phyloP scores from a whole-genome alignment of 2,329 filamentous ascomycete species.

The Colletotrichum falcatum region DNA sequence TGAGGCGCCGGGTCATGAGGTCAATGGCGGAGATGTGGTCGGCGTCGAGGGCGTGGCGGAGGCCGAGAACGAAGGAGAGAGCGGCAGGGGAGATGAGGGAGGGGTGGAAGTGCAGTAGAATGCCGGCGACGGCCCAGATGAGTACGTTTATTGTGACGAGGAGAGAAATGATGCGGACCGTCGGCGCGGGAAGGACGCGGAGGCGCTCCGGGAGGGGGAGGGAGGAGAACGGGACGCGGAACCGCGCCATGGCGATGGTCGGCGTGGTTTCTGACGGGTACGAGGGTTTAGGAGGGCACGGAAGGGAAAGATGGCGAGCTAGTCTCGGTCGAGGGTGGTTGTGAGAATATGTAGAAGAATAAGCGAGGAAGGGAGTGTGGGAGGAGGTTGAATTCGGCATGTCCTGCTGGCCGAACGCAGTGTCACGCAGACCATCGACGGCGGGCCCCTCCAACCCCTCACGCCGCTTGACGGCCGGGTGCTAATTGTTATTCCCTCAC shows the following conservation, averaged over 20 bases:
- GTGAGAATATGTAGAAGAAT: not conserved
- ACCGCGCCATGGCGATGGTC: constrained; percentile 33
- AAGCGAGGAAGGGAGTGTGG: not conserved
- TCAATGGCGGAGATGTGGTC: constrained; percentile 92
- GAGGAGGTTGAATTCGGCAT: constrained; percentile 9
- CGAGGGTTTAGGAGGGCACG: not conserved
- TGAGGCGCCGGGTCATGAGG: constrained; percentile 89
- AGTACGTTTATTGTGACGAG: constrained; percentile 64
- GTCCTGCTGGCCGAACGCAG: constrained; percentile 20
- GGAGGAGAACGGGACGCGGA: constrained; percentile 35
- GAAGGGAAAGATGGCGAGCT: not conserved
- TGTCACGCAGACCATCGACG: constrained; percentile 6
- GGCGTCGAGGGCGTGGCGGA: constrained; percentile 97
- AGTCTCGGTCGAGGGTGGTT: too few relatives aligned
- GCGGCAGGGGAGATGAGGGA: constrained; percentile 82
- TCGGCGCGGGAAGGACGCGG: constrained; percentile 47
- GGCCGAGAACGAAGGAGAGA: constrained; percentile 87
- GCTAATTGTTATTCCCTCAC: not conserved
- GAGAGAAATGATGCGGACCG: constrained; percentile 62
- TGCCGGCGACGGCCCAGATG: constrained; percentile 66
- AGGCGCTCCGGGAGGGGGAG: constrained; percentile 47
- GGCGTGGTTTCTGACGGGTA: not conserved
- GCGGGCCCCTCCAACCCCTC: constrained; percentile 28
- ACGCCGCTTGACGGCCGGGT: not conserved
- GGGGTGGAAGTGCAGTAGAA: constrained; percentile 66